These are phyloP conservation scores for Clonostachys rosea DNA, from an alignment of 2,329 filamentous ascomycete species.

Conservation along the genomic window DNA sequence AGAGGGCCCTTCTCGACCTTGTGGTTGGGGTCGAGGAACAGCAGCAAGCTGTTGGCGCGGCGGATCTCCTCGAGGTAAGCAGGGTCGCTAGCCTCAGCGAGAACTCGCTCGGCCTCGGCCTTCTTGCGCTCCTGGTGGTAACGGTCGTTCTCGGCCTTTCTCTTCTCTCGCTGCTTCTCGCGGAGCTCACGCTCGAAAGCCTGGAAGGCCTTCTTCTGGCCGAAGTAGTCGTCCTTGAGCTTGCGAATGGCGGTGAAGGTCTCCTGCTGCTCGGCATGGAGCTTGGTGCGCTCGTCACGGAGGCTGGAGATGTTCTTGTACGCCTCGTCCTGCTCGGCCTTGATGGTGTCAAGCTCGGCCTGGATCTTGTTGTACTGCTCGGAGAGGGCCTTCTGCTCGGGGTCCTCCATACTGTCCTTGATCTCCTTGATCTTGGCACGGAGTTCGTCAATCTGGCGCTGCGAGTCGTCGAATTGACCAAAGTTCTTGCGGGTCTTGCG, in stretches of 20 bases:
- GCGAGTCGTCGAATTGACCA: constrained; percentile 72
- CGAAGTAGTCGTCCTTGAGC: constrained; percentile 85
- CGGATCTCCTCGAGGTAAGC: constrained; percentile 93
- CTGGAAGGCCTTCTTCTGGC: constrained; percentile 74
- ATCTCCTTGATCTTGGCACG: constrained; percentile 85
- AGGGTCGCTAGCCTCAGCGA: constrained; percentile 77
- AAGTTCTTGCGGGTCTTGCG: constrained; percentile 92
- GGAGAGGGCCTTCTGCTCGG: constrained; percentile 81
- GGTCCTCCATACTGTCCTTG: constrained; percentile 85
- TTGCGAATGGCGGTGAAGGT: constrained; percentile 80
- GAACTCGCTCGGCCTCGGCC: constrained; percentile 69
- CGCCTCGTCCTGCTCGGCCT: constrained; percentile 84
- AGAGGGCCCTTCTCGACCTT: constrained; percentile 62
- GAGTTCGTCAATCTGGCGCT: constrained; percentile 85
- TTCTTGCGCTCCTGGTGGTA: constrained; percentile 69
- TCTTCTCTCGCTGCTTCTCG: constrained; percentile 70
- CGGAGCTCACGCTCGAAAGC: constrained; percentile 81
- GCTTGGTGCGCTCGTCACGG: constrained; percentile 78
- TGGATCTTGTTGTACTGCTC: constrained; percentile 84
- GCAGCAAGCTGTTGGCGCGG: constrained; percentile 79
- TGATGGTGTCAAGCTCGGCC: constrained; percentile 83
- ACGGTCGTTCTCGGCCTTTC: constrained; percentile 74
- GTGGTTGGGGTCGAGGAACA: constrained; percentile 80
- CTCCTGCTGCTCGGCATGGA: constrained; percentile 80
- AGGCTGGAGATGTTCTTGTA: constrained; percentile 85